Percentiles rank a stretch among this genome's conserved stretches.
These are phyloP conservation scores for Dryadomyces quercus-mongolicae DNA, from an alignment of 2,329 filamentous ascomycete genomes.

Conservation along the genomic window DNA sequence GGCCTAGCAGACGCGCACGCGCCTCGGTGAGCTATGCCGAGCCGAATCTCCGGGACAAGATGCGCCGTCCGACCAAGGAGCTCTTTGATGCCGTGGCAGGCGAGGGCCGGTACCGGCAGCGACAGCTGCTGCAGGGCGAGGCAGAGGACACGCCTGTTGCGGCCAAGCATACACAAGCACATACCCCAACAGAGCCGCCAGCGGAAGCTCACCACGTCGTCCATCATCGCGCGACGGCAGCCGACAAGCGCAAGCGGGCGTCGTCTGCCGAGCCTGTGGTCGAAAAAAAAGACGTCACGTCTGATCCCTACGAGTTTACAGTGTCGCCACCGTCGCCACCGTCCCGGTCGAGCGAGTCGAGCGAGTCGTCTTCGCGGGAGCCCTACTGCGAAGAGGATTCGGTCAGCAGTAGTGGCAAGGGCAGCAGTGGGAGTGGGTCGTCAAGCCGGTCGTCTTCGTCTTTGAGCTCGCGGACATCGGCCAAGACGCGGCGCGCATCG, in stretches of 20 bases:
- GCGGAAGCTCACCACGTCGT: too few species aligned
- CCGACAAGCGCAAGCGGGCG: constrained; percentile 28
- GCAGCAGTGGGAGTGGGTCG: not conserved
- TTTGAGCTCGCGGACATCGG: not conserved
- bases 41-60: constrained; percentile 70
- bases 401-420: not conserved
- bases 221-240: constrained; percentile 9
- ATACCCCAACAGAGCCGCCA: not conserved
- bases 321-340: constrained; percentile 31
- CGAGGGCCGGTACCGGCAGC: constrained; percentile 40
- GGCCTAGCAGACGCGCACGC: constrained; percentile 55
- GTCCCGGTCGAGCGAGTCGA: constrained; percentile 9
- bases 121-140: constrained; percentile 4
- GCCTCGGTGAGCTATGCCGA: constrained; percentile 68
- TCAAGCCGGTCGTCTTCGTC: not conserved
- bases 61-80: constrained; percentile 69
- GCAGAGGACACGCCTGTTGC: not conserved
- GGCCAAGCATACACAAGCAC: not conserved
- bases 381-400: not conserved
- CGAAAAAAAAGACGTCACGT: not conserved
- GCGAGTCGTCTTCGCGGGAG: not conserved
- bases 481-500: constrained; percentile 6
- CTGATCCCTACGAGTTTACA: constrained; percentile 44
- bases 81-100: constrained; percentile 61
- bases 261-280: constrained; percentile 12